These are phyloP conservation scores for Teratosphaeria pseudoeucalypti DNA, from an alignment of 2,329 filamentous ascomycete species.

Conservation along the genomic window DNA sequence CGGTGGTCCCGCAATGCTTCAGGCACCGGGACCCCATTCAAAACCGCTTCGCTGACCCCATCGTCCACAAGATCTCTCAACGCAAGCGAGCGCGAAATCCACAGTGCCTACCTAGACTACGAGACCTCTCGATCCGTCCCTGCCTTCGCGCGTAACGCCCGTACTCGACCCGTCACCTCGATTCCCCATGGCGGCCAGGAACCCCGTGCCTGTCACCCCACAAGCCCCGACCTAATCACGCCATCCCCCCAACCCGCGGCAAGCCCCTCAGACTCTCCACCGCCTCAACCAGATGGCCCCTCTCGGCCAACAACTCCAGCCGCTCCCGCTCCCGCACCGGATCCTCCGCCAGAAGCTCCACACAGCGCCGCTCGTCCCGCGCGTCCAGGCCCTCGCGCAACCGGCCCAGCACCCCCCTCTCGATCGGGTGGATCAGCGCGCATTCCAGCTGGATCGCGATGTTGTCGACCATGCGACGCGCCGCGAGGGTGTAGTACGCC, in stretches of 20 bases:
- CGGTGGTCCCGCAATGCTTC: too few species aligned
- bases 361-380: slow-evolving; percentile 10
- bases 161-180: background rate
- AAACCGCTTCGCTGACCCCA: too few species aligned
- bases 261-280: slow-evolving; percentile 13
- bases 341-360: slow-evolving; percentile 26
- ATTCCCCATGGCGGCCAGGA: background rate
- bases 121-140: background rate
- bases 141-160: too few species aligned
- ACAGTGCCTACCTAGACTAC: background rate
- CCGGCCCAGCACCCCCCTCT: slow-evolving; percentile 1
- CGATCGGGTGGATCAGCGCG: slow-evolving; percentile 11
- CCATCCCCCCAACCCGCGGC: background rate
- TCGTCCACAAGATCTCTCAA: too few species aligned
- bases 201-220: too few species aligned
- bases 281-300: slow-evolving; percentile 22
- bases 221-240: background rate
- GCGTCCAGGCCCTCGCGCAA: slow-evolving; percentile 8
- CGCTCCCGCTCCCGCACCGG: slow-evolving; percentile 21
- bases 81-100: too few species aligned
- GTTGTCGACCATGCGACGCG: slow-evolving; percentile 52
- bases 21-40: too few species aligned
- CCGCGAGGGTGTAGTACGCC: slow-evolving; percentile 60
- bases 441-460: slow-evolving; percentile 22
- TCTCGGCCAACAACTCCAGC: slow-evolving; percentile 16